Conservation (phyloP, 441 rosid species). For the Gossypium gossypioides region DNA sequence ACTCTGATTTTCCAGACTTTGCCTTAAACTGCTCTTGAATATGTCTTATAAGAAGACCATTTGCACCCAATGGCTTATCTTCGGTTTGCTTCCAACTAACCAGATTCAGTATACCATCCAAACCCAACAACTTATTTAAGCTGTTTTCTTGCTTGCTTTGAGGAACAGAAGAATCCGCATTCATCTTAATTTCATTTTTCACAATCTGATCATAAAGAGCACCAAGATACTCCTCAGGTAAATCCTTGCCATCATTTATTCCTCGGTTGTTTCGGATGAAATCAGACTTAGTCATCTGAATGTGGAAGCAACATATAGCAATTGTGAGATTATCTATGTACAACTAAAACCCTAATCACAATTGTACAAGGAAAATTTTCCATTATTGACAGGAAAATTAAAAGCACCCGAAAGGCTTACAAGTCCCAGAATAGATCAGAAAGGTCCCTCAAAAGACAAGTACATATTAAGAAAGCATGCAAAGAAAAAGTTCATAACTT, state of each 20-base stretch:
- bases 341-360: background rate
- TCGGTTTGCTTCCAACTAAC: conserved; percentile 82
- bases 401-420: background rate
- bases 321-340: background rate
- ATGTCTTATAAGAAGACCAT: conserved; percentile 87
- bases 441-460: background rate
- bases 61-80: conserved; percentile 91
- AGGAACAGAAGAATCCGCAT: conserved; percentile 67
- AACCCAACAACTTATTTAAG: conserved; percentile 75
- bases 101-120: conserved; percentile 89
- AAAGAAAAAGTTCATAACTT: conserved; percentile 3
- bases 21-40: conserved; percentile 93
- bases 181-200: conserved; percentile 90
- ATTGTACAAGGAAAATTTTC: background rate
- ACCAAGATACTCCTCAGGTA: conserved; percentile 84
- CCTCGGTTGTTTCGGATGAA: conserved; percentile 89
- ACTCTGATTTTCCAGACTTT: conserved; percentile 90
- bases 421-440: background rate
- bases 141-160: conserved; percentile 84
- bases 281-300: conserved; percentile 86
- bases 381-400: background rate
- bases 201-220: conserved; percentile 80
- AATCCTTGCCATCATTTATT: conserved; percentile 95
- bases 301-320: conserved; percentile 12
- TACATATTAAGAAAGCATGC: background rate